Evolutionary conservation across 2,329 filamentous ascomycete genomes (phyloP), one percentile per base, ranked within the genome.

Genomic region (Massarina eburnea): DNA sequence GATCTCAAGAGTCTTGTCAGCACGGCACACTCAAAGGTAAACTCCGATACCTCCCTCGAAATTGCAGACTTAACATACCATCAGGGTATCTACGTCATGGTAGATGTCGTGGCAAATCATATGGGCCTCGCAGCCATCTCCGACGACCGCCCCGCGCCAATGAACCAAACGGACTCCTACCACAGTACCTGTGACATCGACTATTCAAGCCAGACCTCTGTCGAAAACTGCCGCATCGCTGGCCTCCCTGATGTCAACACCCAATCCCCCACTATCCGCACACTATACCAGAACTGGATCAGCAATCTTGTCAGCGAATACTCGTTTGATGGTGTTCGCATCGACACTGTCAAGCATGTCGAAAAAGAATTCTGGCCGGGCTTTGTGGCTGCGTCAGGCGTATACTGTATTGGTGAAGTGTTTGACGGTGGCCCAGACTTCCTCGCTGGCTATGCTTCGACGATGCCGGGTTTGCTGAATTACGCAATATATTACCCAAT

Each of bases 291-390:
- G 24, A 58, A 53, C 19, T 68, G 65, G 65, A 53, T 68, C 27
- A 53, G 48, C 5, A 66, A 57, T 57, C 62, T 67, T 9, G 55
- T 64, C 3, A 56, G 49, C 12, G 58, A 67, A 34, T 67, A 64
- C 51, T 38, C 38, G 4, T 67, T 70, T 38, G 82, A 83, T 59
- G 80, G 81, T 2, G 70, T 83, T 9, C 79, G 82, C 26, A 78
- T 84, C 54, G 82, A 85, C 51, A 83, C 80, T 0, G 80, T 80
- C 50, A 83, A 82, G 65, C 80, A 85, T 61, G 80, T 84, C 12
- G 75, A 82, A 50, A 76, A 77, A 49, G 73, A 72, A 9, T 86
- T 84, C 64, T 83, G 81, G 72, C 68, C 39, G 18, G 79, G 0
- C 65, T 58, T 0, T 86, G 85, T 54, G 68, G 75, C 18, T 55